phyloP scores from a whole-genome alignment of 2,329 filamentous ascomycete genomes.

The Colletotrichum melonis region DNA sequence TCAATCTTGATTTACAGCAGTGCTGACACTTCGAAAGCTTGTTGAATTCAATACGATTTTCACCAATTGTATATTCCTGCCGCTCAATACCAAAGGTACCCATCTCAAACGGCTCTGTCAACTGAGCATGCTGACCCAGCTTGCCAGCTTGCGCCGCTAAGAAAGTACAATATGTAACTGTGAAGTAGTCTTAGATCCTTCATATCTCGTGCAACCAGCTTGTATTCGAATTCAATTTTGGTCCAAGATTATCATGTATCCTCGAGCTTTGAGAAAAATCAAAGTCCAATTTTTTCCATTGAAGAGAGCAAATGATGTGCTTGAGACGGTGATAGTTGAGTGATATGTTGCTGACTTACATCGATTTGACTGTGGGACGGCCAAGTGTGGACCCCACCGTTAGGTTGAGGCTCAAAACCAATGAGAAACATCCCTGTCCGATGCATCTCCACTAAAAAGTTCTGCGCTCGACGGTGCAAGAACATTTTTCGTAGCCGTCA shows the following conservation, averaged over 20 bases:
- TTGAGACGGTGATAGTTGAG: not conserved
- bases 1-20: not conserved
- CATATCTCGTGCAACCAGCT: not conserved
- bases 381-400: conserved; percentile 9
- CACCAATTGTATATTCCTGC: not conserved
- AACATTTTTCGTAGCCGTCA: conserved; percentile 31
- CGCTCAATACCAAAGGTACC: not conserved
- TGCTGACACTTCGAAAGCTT: not conserved
- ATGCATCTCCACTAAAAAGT: conserved; percentile 34
- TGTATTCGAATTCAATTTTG: no score
- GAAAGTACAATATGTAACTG: not conserved
- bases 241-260: no score
- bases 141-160: not conserved
- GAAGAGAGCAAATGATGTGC: not conserved
- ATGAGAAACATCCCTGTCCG: not conserved
- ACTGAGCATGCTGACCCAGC: not conserved
- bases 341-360: not conserved
- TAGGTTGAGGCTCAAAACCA: not conserved
- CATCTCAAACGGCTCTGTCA: not conserved
- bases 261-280: no score
- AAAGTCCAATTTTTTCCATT: no score
- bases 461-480: conserved; percentile 28
- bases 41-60: not conserved
- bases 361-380: not conserved
- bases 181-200: not conserved